Conservation (phyloP, 2,329 filamentous ascomycete species). For the Diaporthe sp. region DNA sequence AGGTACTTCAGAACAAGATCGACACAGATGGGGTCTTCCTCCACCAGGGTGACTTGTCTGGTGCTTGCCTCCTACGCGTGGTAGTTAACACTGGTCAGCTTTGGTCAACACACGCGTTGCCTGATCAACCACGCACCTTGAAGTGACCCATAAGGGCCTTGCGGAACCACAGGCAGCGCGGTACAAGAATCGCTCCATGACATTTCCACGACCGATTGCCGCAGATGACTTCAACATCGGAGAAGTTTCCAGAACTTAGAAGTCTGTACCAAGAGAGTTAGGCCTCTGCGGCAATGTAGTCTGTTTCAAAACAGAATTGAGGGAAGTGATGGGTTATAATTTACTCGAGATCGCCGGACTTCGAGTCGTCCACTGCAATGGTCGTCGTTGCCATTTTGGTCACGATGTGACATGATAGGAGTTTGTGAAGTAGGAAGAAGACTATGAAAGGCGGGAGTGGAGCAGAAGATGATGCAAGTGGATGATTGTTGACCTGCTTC, state of each 20-base stretch:
- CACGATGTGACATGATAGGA: too few species aligned
- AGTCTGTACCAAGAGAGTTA: background rate
- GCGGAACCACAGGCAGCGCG: background rate
- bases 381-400: too few species aligned
- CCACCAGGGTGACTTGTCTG: background rate
- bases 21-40: background rate
- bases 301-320: too few species aligned
- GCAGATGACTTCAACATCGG: background rate
- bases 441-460: too few species aligned
- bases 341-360: too few species aligned
- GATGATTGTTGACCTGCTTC: too few species aligned
- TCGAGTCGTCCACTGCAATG: too few species aligned
- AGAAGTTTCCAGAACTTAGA: background rate
- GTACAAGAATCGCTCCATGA: background rate
- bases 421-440: too few species aligned
- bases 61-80: background rate
- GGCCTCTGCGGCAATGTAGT: too few species aligned
- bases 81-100: background rate
- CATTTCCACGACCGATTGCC: background rate
- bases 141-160: background rate
- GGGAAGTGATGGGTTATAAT: too few species aligned
- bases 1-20: background rate
- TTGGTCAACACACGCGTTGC: background rate
- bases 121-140: background rate
- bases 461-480: too few species aligned